Conservation (phyloP, 116 monocot species). For the Dioscorea cayenensis region DNA sequence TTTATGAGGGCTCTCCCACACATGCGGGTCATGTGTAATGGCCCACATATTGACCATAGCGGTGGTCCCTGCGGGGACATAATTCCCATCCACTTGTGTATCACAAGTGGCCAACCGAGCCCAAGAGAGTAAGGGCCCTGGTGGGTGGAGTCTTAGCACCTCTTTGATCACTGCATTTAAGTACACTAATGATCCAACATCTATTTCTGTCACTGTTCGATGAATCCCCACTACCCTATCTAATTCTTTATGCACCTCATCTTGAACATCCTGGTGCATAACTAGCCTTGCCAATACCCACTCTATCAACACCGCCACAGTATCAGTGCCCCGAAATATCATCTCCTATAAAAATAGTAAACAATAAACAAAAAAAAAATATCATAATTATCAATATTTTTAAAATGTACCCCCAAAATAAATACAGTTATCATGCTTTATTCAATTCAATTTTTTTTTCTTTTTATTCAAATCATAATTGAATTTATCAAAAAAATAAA, state of each 20-base stretch:
- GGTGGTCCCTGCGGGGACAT: slow-evolving; percentile 42
- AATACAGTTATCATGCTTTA: too few species aligned
- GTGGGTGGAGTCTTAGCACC: slow-evolving; percentile 37
- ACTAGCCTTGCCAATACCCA: slow-evolving; percentile 41
- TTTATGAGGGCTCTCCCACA: slow-evolving; percentile 31
- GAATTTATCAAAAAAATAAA: too few species aligned
- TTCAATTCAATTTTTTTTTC: too few species aligned
- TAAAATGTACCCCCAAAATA: too few species aligned
- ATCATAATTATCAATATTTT: too few species aligned
- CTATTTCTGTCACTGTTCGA: slow-evolving; percentile 25
- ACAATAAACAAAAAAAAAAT: too few species aligned
- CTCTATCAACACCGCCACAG: slow-evolving; percentile 50
- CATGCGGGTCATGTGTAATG: slow-evolving; percentile 36
- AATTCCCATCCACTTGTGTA: slow-evolving; percentile 17
- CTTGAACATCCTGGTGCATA: slow-evolving; percentile 33
- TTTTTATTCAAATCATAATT: too few species aligned
- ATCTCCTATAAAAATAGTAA: slow-evolving; percentile 27
- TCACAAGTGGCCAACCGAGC: slow-evolving; percentile 33
- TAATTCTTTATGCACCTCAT: slow-evolving; percentile 27
- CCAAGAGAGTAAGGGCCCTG: slow-evolving; percentile 60
- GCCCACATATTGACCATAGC: slow-evolving; percentile 67
- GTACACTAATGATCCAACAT: slow-evolving; percentile 18
- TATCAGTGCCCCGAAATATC: slow-evolving; percentile 60
- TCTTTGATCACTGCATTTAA: slow-evolving; percentile 48
- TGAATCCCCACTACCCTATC: slow-evolving; percentile 23